Base-by-base conservation (phyloP, 108 stramenopile genomes). In the Nannochloropsis gaditana region DNA sequence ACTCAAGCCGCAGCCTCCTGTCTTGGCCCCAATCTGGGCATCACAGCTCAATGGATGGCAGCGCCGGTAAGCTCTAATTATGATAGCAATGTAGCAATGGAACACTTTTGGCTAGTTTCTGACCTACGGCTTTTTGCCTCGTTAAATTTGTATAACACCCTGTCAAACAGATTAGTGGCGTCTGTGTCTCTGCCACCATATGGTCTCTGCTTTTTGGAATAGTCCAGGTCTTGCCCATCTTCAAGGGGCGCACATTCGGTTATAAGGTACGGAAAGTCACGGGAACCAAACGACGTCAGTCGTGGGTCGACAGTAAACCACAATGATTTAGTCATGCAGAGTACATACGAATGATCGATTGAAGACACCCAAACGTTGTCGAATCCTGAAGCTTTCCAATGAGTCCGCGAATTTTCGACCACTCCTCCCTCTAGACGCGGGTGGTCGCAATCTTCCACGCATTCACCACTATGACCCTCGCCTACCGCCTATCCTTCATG, bases 171-270 rank as follows among this genome's bases (percentile, higher is more conserved):
- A 15, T 73, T 0, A n/a, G 19, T 73, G 59, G 59, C 59, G 59
- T 73, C 59, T 73, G 15, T n/a, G n/a, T 73, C 59, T 73, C 59
- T 4, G 59, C 59, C 59, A n/a, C 59, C 8, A 6, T 73, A 6
- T 73, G 59, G 59, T 73, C 59, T n/a, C 3, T 73, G 59, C 59
- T 73, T 6, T 73, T 73, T n/a, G 59, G 59, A n/a, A n/a, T 73
- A n/a, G 59, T 73, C 8, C 59, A 73, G 59, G 6, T 73, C 5
- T n/a, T 73, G 4, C 59, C 59, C 59, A 73, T 8, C 59, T 73
- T 73, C 59, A 73, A 73, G 59, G 59, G 59, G n/a, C 15, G 59
- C 19, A 73, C 59, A 73, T 73, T 73, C n/a, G 59, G 59, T n/a
- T 73, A n/a, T n/a, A 73, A 73, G 59, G 59, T 73, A n/a, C 15